Base-by-base conservation (phyloP, 164 flowering plant species). In the Annona squamosa region DNA sequence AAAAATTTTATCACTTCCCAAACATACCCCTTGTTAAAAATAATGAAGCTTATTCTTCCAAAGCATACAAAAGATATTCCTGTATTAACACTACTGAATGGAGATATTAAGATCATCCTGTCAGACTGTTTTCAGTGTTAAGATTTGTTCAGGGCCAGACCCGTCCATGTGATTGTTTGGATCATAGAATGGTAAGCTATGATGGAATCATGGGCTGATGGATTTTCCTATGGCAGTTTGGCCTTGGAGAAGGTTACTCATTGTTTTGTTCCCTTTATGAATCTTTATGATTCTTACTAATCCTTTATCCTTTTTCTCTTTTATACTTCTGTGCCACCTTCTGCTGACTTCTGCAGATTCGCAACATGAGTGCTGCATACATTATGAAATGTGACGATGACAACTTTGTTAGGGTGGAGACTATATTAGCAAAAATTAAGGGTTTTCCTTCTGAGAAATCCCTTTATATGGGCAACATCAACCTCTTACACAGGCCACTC, bases 381-480 rank as follows among this genome's bases (percentile, higher is more conserved):
- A 81, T 93, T 56, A 91, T 95, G 99, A 95, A 95, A 81, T 88
- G 99, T 81, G 98, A 93, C 73, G 99, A 95, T 78, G 99, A 95
- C 77, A 95, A 93, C 68, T 95, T 95, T 79, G 79, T 90, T 41
- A 85, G 98, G 77, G 86, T 93, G 63, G 98, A 91, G 26, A 85
- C 87, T 19, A 87, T 95, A 52, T 71, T 95, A 68, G 87, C 85
- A 79, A 93, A 90, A 78, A 82, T 88, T 45, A 83, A 80, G 57
- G 79, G 77, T 41, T 76, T 83, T 5, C 61, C 88, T 73, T 71
- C 73, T 41, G 72, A 75, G 72, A 83, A 59, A 76, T 79, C 93
- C 37, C 89, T 95, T 52, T 93, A 93, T 77, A 88, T 95, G 93
- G 99, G 99, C 12, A 95, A 95, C 81, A 84, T 95, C 56, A 95